phyloP scores from a whole-genome alignment of 1,284 basidiomycete species.

The Quambalaria eucalypti region DNA sequence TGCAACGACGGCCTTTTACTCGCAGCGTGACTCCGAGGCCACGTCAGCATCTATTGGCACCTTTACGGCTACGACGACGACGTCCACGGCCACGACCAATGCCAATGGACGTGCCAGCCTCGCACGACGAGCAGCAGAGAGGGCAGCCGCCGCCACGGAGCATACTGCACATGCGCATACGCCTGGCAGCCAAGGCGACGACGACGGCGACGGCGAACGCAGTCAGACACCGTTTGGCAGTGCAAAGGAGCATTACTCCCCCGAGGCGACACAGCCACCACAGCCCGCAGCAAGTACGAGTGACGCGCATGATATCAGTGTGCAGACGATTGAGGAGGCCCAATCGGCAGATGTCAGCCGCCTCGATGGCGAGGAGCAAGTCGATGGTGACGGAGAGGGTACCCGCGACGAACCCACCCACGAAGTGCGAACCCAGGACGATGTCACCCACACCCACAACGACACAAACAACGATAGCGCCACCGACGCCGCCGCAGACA shows the following conservation, averaged over 20 bases:
- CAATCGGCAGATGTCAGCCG: neutral
- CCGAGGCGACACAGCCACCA: neutral
- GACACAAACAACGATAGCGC: neutral
- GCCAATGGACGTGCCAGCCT: no score
- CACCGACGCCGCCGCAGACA: no score
- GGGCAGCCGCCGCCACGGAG: no score
- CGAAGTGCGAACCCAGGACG: neutral
- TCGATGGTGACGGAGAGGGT: neutral
- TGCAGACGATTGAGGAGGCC: neutral
- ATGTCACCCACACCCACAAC: neutral
- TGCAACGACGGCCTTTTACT: no score
- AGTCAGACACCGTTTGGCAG: neutral
- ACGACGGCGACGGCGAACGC: neutral
- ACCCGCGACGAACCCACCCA: neutral
- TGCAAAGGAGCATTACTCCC: neutral
- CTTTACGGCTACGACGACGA: no score
- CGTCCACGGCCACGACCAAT: no score
- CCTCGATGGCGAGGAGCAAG: neutral
- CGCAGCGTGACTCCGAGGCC: no score
- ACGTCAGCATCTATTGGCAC: no score
- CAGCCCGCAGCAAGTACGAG: no score
- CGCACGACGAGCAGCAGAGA: no score
- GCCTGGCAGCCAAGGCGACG: no score
- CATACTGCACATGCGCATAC: no score
- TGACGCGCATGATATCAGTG: neutral